These are phyloP conservation scores for Orbilia javanica DNA, from an alignment of 2,329 filamentous ascomycete species.

Conservation along the genomic window DNA sequence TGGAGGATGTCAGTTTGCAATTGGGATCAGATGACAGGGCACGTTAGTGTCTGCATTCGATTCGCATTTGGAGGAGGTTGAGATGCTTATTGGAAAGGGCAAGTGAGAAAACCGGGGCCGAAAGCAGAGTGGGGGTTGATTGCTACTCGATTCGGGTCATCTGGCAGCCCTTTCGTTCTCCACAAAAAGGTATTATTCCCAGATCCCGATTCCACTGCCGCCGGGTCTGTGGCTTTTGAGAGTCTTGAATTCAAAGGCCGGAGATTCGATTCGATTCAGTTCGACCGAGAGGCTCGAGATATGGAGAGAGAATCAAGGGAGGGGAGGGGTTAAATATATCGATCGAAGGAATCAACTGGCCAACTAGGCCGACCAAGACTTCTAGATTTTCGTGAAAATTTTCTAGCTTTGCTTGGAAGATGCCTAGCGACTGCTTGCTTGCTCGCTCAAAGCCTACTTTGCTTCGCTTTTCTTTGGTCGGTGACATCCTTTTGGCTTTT, in stretches of 20 bases:
- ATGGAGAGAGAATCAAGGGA: neutral
- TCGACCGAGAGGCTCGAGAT: no score
- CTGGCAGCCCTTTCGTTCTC: constrained; percentile 2
- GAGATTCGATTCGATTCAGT: neutral
- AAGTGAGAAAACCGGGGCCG: constrained; percentile 25
- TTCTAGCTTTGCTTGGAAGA: constrained; percentile 15
- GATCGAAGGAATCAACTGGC: constrained; percentile 4
- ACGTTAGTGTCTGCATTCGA: constrained; percentile 5
- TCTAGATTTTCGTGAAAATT: constrained; percentile 48
- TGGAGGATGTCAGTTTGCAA: neutral
- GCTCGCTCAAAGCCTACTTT: neutral
- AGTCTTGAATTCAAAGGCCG: neutral
- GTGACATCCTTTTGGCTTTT: neutral
- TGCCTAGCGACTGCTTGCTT: neutral
- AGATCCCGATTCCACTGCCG: constrained; percentile 8
- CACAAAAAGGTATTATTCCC: constrained; percentile 11
- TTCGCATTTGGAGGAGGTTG: constrained; percentile 2
- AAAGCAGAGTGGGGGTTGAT: constrained; percentile 7
- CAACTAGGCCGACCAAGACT: neutral
- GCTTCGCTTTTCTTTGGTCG: neutral
- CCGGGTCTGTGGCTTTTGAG: neutral
- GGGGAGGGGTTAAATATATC: neutral
- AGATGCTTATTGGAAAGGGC: constrained; percentile 33
- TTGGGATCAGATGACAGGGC: constrained; percentile 33
- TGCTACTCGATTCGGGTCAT: constrained; percentile 10